Evolutionary conservation across 225 moss, liverwort and hornwort genomes (phyloP), one percentile per base, ranked within the genome.

Genomic region (Ulota crispa): DNA sequence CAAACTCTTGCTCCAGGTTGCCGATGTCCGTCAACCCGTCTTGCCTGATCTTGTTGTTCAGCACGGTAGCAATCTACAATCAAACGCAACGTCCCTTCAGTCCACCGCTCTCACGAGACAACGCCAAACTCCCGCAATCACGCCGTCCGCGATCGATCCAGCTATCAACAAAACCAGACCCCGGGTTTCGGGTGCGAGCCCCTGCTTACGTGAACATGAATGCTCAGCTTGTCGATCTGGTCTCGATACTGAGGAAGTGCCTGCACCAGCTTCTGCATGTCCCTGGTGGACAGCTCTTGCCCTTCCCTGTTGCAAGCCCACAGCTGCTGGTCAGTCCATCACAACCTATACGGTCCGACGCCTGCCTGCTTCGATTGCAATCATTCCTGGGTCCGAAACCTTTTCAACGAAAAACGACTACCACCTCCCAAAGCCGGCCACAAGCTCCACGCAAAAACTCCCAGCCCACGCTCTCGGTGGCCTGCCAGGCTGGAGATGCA

Each of bases 241-340:
- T 98, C 98, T 41, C 94, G 95, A 85, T 98, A 98, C 69, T 95
- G 95, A 41, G 98, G 98, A 61, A 98, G 90, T 23, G 98, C 98
- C 85, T 99, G 98, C 47, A 94, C 98, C 94, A 99, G 87, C 84
- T 99, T 95, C 83, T 95, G 94, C 95, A 99, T 99, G 72, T 99
- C 98, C 85, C 94, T 95, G 27, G 98, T 95, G 15, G 98, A 95
- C 70, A 99, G 83, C 80, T 95, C 94, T 76, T 94, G 91, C 63
- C 98, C 98, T 55, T 93, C 95, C 85, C 97, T 98, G 90, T 78
- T 85, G 78, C 85, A 88, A 83, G 57, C 76, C 63, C 28, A 64
- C 24, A 75, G 68, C 55, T 56, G 63, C 24, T 68, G 28, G 26
- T 80, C 55, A 63, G 62, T 32, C 77, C 28, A 82, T 19, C 56